Percentiles rank a stretch among this genome's conserved stretches.
These are phyloP conservation scores for Tylopilus rubrobrunneus DNA, from an alignment of 768 basidiomycete genomes.

Conservation along the genomic window DNA sequence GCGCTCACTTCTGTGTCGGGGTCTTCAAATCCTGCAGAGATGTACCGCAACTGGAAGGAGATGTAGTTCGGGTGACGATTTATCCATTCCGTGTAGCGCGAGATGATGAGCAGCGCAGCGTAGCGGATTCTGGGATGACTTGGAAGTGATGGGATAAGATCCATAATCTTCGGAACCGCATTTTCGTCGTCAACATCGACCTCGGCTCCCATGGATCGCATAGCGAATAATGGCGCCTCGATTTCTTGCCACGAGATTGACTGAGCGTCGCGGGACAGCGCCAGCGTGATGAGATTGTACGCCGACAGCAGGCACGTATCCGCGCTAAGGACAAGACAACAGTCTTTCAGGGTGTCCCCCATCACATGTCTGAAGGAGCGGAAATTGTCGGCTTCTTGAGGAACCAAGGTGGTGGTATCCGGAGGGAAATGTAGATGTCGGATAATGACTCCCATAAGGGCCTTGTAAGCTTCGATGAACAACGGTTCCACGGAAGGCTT, in stretches of 20 bases:
- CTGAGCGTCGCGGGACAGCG: conserved; percentile 57
- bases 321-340: conserved; percentile 89
- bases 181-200: conserved; percentile 78
- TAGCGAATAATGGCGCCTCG: conserved; percentile 94
- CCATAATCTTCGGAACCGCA: conserved; percentile 95
- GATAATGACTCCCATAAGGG: conserved; percentile 84
- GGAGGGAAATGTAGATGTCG: conserved; percentile 87
- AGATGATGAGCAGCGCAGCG: conserved; percentile 90
- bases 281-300: conserved; percentile 74
- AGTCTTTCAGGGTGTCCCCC: conserved; percentile 99
- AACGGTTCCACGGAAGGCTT: conserved; percentile 65
- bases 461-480: conserved; percentile 78
- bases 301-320: conserved; percentile 78
- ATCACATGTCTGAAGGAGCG: conserved; percentile 94
- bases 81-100: conserved; percentile 97
- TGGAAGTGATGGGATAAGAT: conserved; percentile 86
- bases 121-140: conserved; percentile 90
- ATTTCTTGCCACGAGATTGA: conserved; percentile 89
- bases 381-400: conserved; percentile 92
- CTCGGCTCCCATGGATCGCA: conserved; percentile 97
- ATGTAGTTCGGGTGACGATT: conserved; percentile 86
- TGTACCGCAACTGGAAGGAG: conserved; percentile 80
- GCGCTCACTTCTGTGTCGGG: conserved; percentile 78
- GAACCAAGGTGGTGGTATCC: conserved; percentile 58
- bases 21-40: conserved; percentile 88